phyloP scores from a whole-genome alignment of 345 rosid genomes.

The Gossypium ekmanianum region DNA sequence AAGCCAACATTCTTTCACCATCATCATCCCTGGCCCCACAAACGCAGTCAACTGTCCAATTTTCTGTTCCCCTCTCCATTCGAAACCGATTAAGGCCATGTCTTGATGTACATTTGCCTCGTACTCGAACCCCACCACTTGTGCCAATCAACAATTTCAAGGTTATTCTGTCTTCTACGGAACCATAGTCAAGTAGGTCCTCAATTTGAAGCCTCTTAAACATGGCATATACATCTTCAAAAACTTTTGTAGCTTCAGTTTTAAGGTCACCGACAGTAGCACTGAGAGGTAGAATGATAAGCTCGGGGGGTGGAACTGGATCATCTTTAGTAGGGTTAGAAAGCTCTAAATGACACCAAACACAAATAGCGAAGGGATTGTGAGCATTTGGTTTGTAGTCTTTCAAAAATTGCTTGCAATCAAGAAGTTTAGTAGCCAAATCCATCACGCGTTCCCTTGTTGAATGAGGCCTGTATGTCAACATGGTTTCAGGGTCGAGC shows the following conservation, averaged over 20 bases:
- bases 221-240: conserved; percentile 67
- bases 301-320: conserved; percentile 51
- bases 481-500: conserved; percentile 44
- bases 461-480: conserved; percentile 29
- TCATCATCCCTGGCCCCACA: conserved; percentile 76
- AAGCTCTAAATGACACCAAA: conserved; percentile 51
- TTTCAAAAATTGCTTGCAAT: conserved; percentile 71
- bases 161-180: conserved; percentile 42
- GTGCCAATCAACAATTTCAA: conserved; percentile 46
- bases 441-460: conserved; percentile 36
- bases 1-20: conserved; percentile 72
- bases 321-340: conserved; percentile 46
- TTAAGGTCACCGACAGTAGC: conserved; percentile 60
- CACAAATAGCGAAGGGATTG: conserved; percentile 29
- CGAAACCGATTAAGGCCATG: conserved; percentile 46
- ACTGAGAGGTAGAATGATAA: conserved; percentile 43
- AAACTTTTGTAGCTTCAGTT: conserved; percentile 45
- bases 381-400: conserved; percentile 29
- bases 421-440: conserved; percentile 55
- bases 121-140: conserved; percentile 35
- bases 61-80: conserved; percentile 66
- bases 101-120: conserved; percentile 47
- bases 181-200: conserved; percentile 47
- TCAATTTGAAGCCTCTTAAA: conserved; percentile 52
- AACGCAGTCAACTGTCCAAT: conserved; percentile 60